These are phyloP conservation scores for Boletales sp. DNA, from an alignment of 768 basidiomycete genomes.

Conservation along the genomic window DNA sequence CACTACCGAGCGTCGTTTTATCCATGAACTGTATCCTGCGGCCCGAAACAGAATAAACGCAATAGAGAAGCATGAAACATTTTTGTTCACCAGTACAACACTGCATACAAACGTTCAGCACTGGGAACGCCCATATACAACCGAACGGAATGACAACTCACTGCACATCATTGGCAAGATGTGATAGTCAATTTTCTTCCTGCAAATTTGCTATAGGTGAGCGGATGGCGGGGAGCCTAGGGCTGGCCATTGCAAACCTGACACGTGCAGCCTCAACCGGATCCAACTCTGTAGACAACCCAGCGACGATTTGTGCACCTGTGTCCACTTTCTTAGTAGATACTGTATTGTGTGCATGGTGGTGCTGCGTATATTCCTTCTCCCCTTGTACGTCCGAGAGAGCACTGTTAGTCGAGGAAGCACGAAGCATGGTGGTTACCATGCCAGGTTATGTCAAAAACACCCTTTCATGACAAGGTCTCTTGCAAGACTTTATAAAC, in stretches of 20 bases:
- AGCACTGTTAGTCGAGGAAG: neutral
- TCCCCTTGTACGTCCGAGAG: neutral
- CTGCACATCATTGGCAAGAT: constrained; percentile 71
- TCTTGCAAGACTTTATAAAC: no score
- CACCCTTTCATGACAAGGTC: no score
- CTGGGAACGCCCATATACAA: neutral
- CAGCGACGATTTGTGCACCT: constrained; percentile 54
- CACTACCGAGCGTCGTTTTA: constrained; percentile 64
- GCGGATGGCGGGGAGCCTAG: neutral
- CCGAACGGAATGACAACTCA: constrained; percentile 33
- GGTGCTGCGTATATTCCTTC: neutral
- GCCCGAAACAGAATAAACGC: neutral
- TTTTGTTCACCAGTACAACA: constrained; percentile 47
- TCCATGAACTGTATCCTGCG: constrained; percentile 76
- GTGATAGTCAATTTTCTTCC: constrained; percentile 63
- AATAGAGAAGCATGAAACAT: neutral
- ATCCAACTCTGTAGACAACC: constrained; percentile 42
- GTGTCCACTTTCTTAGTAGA: constrained; percentile 55
- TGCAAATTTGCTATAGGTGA: constrained; percentile 5
- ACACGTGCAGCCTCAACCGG: constrained; percentile 50
- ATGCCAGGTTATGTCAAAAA: no score
- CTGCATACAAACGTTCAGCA: constrained; percentile 24
- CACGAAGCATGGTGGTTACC: no score
- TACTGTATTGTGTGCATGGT: constrained; percentile 15
- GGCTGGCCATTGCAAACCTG: constrained; percentile 33